Evolutionary conservation across 495 filamentous ascomycete species (phyloP), one percentile per base, ranked within the genome.

Genomic region (Talaromyces borbonicus): DNA sequence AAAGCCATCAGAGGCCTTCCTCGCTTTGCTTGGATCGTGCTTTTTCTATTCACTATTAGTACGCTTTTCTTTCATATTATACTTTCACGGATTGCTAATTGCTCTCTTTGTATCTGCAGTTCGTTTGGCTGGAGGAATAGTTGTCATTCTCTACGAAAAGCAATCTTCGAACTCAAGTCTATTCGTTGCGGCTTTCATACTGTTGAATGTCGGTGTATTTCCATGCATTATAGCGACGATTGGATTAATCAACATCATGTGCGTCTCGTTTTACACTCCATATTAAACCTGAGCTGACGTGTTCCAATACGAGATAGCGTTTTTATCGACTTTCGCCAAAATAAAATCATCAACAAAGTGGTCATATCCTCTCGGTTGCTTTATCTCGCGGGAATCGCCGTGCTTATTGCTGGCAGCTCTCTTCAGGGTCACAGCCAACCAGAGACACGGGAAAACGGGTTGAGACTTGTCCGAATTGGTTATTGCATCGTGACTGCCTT

Each of bases 191-290:
- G 38, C 56, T 3, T 32, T 47, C 11, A 62, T 62, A 20, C 51
- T 62, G 4, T 43, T 56, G 23, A 58, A 56, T 40, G 46, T 54
- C 8, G 59, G 59, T 27, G 44, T 58, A 11, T 53, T 59, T 23
- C 59, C 59, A 7, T 51, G 59, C 15, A 53, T 62, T 12, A 52
- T 48, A 6, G 54, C 56, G 1, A 59, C 57, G 15, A 41, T 59
- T 15, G 59, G 59, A 0, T 48, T 57, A 11, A 43, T 62, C 22
- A 53, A 55, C 11, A 56, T 59, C 36, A 59, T 62, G 56, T 58
- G 46, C 50, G 52, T 48, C 22, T 15, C 12, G 8, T 24, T 1
- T 36, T 6, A 14, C 33, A 18, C 12, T 9, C 8, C 9, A 8
- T 38, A 18, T 14, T n/a, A 36, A 25, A 40, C 20, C 5, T 26